Percentiles rank a stretch among this genome's conserved stretches.
phyloP scores from a whole-genome alignment of 179 eudicot species.

The Patellifolia procumbens region DNA sequence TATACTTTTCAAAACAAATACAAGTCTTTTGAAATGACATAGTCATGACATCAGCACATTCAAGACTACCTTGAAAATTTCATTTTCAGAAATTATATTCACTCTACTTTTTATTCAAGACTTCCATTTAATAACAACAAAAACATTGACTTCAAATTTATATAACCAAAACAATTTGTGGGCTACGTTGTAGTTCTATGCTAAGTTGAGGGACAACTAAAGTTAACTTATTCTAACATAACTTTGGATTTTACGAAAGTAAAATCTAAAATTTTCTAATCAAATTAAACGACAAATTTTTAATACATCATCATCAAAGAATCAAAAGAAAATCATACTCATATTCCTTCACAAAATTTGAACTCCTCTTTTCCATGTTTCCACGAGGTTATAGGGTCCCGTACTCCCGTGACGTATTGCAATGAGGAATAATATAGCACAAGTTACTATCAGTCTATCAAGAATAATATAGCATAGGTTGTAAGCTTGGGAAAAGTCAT shows the following conservation, averaged over 20 bases:
- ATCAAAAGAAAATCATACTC: background rate
- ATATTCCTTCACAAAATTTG: background rate
- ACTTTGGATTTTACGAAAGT: background rate
- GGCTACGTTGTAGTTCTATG: background rate
- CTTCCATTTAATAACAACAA: background rate
- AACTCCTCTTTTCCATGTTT: background rate
- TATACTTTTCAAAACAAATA: no score
- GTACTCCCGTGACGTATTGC: background rate
- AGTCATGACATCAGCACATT: background rate
- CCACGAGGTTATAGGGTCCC: background rate
- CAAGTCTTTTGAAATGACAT: no score
- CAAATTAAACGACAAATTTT: background rate
- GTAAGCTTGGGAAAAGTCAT: constrained; percentile 20
- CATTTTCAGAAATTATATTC: background rate
- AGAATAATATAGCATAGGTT: background rate
- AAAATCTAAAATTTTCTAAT: background rate
- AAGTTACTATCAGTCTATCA: background rate
- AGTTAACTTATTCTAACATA: background rate
- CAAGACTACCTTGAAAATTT: background rate
- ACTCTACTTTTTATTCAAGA: background rate
- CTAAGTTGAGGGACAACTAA: background rate
- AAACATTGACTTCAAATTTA: constrained; percentile 8
- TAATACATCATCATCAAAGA: background rate
- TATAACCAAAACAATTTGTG: background rate
- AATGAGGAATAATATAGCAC: background rate